A percentile compares a stretch with the other conserved stretches of the same genome.
These are phyloP conservation scores for Chernovozyma sophiae-reginae DNA, from an alignment of 1,139 yeast species.

Conservation along the genomic window DNA sequence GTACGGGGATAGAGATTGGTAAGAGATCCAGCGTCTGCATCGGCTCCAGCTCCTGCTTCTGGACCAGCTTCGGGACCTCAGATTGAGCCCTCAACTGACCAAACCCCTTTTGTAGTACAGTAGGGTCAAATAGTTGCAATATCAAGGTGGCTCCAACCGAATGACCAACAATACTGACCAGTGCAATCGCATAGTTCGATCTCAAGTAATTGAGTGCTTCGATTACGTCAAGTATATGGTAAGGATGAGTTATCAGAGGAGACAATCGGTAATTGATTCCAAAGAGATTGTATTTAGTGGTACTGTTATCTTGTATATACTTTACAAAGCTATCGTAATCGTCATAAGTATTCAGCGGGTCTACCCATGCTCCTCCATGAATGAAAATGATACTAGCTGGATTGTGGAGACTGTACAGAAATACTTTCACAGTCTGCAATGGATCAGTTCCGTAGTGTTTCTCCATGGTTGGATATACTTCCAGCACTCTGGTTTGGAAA, in stretches of 20 bases:
- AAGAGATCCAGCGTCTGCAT: too few species aligned
- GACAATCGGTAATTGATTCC: conserved; percentile 69
- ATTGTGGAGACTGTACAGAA: conserved; percentile 12
- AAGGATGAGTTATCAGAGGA: conserved; percentile 61
- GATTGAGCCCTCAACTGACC: background rate
- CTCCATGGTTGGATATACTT: too few species aligned
- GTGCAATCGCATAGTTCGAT: conserved; percentile 10
- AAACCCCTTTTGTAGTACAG: conserved; percentile 12
- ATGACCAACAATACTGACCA: conserved; percentile 58
- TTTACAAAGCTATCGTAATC: conserved; percentile 47
- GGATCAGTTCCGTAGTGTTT: conserved; percentile 20
- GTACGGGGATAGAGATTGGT: background rate
- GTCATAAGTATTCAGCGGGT: conserved; percentile 52
- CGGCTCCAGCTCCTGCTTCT: background rate
- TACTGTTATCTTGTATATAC: conserved; percentile 9
- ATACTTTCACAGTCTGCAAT: conserved; percentile 22
- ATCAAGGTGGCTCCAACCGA: conserved; percentile 78
- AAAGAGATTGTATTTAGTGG: conserved; percentile 19
- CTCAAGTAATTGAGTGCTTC: conserved; percentile 36
- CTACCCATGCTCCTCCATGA: conserved; percentile 93
- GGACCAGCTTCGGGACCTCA: background rate
- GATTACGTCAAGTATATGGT: conserved; percentile 55
- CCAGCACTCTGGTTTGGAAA: too few species aligned
- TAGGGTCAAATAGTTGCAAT: conserved; percentile 47
- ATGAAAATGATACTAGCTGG: conserved; percentile 43